These are phyloP conservation scores for Biancaea sappan DNA, from an alignment of 306 rosid species.

Conservation along the genomic window DNA sequence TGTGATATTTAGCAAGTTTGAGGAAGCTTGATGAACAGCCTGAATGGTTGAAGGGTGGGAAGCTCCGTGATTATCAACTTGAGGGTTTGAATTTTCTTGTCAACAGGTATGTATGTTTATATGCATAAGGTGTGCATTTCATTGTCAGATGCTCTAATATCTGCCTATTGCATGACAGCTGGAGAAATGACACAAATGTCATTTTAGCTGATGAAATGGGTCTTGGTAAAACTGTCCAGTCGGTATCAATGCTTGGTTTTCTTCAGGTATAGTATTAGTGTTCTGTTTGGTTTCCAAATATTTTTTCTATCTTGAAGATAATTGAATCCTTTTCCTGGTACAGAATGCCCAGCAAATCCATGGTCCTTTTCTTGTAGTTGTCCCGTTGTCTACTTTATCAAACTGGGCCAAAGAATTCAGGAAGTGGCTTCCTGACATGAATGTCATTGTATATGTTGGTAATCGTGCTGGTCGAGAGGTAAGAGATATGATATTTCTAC, in stretches of 20 bases:
- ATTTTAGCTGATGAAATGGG: constrained; percentile 99
- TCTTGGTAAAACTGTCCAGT: constrained; percentile 98
- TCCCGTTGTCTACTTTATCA: constrained; percentile 92
- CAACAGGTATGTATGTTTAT: constrained; percentile 62
- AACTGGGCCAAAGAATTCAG: constrained; percentile 99
- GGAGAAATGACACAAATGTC: constrained; percentile 99
- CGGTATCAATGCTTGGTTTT: constrained; percentile 99
- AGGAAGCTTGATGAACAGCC: constrained; percentile 99
- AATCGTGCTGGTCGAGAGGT: constrained; percentile 99
- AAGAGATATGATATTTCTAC: constrained; percentile 35
- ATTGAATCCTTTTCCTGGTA: constrained; percentile 26
- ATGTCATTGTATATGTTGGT: constrained; percentile 93
- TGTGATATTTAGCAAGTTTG: constrained; percentile 76
- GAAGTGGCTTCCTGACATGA: constrained; percentile 99
- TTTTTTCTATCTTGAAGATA: constrained; percentile 4
- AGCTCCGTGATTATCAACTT: constrained; percentile 98
- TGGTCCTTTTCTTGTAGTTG: constrained; percentile 98
- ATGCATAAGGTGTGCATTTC: constrained; percentile 1
- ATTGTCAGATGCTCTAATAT: constrained; percentile 39
- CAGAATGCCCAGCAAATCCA: constrained; percentile 97
- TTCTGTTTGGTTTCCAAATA: constrained; percentile 30
- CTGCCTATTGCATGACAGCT: constrained; percentile 57
- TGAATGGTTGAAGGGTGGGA: constrained; percentile 97
- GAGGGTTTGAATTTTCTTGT: constrained; percentile 99
- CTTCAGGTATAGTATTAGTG: constrained; percentile 64